phyloP scores from a whole-genome alignment of 108 stramenopile genomes.

The Ochromonas danica region DNA sequence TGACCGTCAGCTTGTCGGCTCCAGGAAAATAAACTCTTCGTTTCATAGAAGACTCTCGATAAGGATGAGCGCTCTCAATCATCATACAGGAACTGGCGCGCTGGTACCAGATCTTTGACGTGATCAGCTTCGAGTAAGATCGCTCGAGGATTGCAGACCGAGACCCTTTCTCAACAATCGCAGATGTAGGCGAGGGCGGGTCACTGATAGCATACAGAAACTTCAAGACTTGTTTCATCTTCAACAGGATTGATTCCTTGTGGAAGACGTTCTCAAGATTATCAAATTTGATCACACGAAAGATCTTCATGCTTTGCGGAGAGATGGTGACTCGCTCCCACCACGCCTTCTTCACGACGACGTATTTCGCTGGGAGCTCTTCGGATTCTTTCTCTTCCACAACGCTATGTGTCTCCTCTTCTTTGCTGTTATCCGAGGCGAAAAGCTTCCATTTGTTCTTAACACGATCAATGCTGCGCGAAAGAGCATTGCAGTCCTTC shows the following conservation, averaged over 20 bases:
- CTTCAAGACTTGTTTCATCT: conserved; percentile 21
- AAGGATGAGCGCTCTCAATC: conserved; percentile 43
- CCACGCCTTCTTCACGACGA: background rate
- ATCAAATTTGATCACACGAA: background rate
- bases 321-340: background rate
- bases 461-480: too few species aligned
- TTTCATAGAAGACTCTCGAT: background rate
- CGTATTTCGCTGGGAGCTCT: background rate
- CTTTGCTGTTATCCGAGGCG: too few species aligned
- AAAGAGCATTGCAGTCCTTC: background rate
- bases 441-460: too few species aligned
- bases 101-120: conserved; percentile 10
- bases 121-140: conserved; percentile 6
- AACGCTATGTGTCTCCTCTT: too few species aligned
- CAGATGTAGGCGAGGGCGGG: background rate
- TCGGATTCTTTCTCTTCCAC: background rate
- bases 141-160: background rate
- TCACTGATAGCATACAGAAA: background rate
- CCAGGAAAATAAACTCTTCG: conserved; percentile 42
- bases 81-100: background rate
- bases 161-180: background rate
- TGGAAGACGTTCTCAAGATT: background rate
- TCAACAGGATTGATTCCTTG: background rate
- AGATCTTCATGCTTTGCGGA: background rate
- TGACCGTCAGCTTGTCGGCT: conserved; percentile 38